Base-by-base conservation (phyloP, 331 rosid genomes). In the Malus hybrid region DNA sequence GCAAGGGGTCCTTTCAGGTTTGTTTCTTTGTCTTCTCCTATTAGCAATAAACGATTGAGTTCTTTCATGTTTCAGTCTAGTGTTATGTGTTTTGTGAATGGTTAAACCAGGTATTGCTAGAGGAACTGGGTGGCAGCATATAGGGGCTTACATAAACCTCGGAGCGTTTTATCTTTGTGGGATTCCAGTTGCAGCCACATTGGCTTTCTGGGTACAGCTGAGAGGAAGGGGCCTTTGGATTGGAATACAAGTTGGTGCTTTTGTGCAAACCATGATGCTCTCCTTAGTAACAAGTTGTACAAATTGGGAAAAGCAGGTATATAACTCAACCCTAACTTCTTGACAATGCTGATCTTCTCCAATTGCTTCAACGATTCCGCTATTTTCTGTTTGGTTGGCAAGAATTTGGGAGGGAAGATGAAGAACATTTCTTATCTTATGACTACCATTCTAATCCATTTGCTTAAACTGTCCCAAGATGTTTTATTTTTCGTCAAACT, bases 101-200 rank as follows among this genome's bases (percentile, higher is more conserved):
- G 69, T 71, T 61, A 59, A 59, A 56, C 48, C 71, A 92, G 96
- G 96, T 63, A 33, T 90, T 79, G 92, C 93, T 67, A 90, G 96
- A 79, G 96, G 97, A 15, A 85, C 90, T 87, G 97, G 97, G 60
- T 88, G 92, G 96, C 96, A 90, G 65, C 87, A 88, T 29, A 18
- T 87, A 67, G 97, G 93, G 39, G 97, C 91, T 36, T 92, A 78
- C 74, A 85, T 92, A 5, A 92, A 92, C 73, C 64, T 92, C 1
- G 96, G 96, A 20, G 87, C 97, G 16, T 90, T 81, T 74, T 90
- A 92, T 72, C 89, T 92, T 3, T 92, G 93, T 85, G 97, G 97
- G 56, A 84, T 88, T 79, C 97, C 97, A 24, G 69, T 77, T 42
- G 89, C 96, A 54, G 88, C 80, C 8, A 20, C 33, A 29, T 83